Evolutionary conservation across 331 rosid genomes (phyloP).

Genomic region (Malus hybrid): DNA sequence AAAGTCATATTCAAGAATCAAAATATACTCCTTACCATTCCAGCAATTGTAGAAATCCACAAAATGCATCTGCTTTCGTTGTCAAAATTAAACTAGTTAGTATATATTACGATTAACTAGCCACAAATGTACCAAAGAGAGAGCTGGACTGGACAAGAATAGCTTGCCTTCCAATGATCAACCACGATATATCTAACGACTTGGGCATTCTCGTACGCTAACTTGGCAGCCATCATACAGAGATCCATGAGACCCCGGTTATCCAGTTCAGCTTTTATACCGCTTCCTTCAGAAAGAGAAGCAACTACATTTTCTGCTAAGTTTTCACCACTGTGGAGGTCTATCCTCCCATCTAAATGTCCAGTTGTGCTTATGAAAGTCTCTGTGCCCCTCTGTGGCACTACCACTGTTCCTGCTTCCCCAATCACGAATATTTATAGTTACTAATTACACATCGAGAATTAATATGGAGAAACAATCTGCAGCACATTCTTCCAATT

Average conservation of each 20-base stretch:
- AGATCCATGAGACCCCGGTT: conserved; percentile 54
- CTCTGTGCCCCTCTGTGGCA: conserved; percentile 59
- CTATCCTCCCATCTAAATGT: conserved; percentile 47
- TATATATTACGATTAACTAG: neutral
- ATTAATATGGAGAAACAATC: neutral
- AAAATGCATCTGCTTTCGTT: conserved; percentile 43
- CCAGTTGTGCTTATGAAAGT: conserved; percentile 64
- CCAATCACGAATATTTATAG: neutral
- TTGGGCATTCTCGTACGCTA: conserved; percentile 62
- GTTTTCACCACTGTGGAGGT: conserved; percentile 26
- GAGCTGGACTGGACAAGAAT: neutral
- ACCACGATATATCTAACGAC: conserved; percentile 34
- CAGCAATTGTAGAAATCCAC: conserved; percentile 47
- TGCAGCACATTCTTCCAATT: neutral
- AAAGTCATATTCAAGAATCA: neutral
- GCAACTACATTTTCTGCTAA: conserved; percentile 11
- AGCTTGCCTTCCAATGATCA: conserved; percentile 70
- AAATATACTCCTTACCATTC: conserved; percentile 34
- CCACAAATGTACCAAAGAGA: neutral
- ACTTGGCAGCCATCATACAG: conserved; percentile 73
- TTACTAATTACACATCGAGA: neutral
- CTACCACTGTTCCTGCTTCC: conserved; percentile 41
- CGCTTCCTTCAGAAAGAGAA: conserved; percentile 17
- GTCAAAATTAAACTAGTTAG: neutral
- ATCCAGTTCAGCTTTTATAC: conserved; percentile 22